Base-by-base conservation (phyloP, 2,329 filamentous ascomycete species). In the Fusarium sp. region DNA sequence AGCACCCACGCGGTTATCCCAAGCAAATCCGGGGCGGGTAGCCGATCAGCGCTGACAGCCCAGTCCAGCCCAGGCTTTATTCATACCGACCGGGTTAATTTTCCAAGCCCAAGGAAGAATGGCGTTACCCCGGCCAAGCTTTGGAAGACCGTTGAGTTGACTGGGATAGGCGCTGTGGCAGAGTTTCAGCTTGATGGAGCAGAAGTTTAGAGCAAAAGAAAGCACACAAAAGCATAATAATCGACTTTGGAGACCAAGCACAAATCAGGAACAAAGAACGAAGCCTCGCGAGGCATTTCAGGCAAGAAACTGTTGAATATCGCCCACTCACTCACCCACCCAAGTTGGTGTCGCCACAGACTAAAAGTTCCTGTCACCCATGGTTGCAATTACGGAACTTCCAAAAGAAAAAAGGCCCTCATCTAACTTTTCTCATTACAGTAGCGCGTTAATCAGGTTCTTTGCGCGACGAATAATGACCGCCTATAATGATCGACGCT, bases 21-120 rank as follows among this genome's bases (percentile, higher is more conserved):
- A 43, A 65, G 72, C 58, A 64, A 72, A 69, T 72, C 68, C 59
- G 72, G 72, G 72, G 70, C 70, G 71, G 70, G 58, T 72, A 68
- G 44, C 62, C 67, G 72, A 74, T 72, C 72, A 69, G 62, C 61
- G 71, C 62, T 73, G 46, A 34, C 45, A 42, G 13, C 15, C 43
- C 28, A 28, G 26, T 7, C 22, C 31, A 54, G 24, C 53, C 61
- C 57, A 46, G 46, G 26, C 33, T 19, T 31, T 50, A 40, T 45
- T 45, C 19, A 24, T 31, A 51, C 22, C 42, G 45, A 38, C 49
- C 40, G 34, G 50, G 42, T 39, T 59, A 54, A 40, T 60, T 39
- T 62, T 55, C 59, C 57, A 57, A n/a, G 38, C 7, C 38, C 38
- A n/a, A 36, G 31, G 22, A n/a, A 47, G 51, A 55, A 55, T 49